phyloP scores from a whole-genome alignment of 1,139 yeast species.

The Lodderomyces beijingensis region DNA sequence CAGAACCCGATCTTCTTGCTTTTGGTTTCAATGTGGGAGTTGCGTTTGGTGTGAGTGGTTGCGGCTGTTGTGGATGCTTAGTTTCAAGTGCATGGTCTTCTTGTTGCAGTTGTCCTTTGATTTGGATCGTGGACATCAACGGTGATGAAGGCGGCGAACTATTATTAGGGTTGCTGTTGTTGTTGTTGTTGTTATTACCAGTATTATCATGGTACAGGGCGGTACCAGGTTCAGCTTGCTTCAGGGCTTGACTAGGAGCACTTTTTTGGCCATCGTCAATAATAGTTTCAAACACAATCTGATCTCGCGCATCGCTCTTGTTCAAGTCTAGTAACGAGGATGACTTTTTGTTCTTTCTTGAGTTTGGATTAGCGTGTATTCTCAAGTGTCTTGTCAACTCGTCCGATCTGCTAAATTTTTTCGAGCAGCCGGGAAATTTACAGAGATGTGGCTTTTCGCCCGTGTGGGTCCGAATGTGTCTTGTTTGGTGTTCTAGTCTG shows the following conservation, averaged over 20 bases:
- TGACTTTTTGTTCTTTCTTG: conserved; percentile 48
- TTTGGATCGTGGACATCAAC: not conserved
- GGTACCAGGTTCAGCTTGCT: conserved; percentile 1
- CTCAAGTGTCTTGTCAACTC: conserved; percentile 87
- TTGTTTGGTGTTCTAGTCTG: conserved; percentile 87
- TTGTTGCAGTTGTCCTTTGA: conserved; percentile 1
- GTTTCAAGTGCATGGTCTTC: not conserved
- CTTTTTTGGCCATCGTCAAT: not conserved
- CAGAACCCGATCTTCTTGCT: not conserved
- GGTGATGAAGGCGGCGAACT: conserved; percentile 1
- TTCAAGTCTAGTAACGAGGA: too few species aligned
- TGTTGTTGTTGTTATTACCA: conserved; percentile 2
- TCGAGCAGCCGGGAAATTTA: conserved; percentile 80
- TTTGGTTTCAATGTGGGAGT: conserved; percentile 4
- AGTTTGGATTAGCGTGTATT: conserved; percentile 78
- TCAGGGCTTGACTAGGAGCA: conserved; percentile 1
- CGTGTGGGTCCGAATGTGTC: conserved; percentile 92
- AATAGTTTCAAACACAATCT: conserved; percentile 1
- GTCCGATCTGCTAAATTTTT: conserved; percentile 82
- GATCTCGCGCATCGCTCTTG: conserved; percentile 5
- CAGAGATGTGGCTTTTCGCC: conserved; percentile 95
- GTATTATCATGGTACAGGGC: conserved; percentile 1
- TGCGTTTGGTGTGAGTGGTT: conserved; percentile 4
- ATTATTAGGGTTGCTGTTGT: conserved; percentile 2
- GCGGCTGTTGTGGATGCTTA: not conserved